A percentile compares a stretch with the other conserved stretches of the same genome.
Evolutionary conservation across 2,329 filamentous ascomycete genomes (phyloP).

Genomic region (Ploettnerulaceae sp.): DNA sequence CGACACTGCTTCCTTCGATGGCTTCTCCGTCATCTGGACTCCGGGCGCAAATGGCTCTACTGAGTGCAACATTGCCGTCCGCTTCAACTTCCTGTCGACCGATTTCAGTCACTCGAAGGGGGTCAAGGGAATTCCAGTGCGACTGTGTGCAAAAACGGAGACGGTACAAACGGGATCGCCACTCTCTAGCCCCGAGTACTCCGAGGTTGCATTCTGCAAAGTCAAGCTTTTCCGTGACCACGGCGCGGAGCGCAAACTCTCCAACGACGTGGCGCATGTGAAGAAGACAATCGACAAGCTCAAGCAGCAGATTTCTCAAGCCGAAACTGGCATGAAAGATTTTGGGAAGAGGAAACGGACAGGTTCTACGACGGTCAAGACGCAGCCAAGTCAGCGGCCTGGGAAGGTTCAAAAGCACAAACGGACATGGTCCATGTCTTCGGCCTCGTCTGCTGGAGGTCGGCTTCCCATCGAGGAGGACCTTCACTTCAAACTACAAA

Average conservation of each 20-base stretch:
- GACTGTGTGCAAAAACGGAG: conserved; percentile 87
- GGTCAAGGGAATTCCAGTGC: conserved; percentile 93
- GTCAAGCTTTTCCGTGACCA: conserved; percentile 97
- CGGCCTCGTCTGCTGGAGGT: conserved; percentile 57
- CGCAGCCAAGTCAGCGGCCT: conserved; percentile 50
- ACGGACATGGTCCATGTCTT: conserved; percentile 92
- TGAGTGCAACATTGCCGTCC: conserved; percentile 82
- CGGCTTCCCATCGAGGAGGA: conserved; percentile 65
- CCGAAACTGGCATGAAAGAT: conserved; percentile 62
- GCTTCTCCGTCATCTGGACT: conserved; percentile 87
- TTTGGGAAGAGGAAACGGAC: conserved; percentile 60
- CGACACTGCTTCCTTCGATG: conserved; percentile 80
- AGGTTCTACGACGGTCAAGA: conserved; percentile 41
- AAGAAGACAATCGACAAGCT: conserved; percentile 96
- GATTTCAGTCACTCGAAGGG: conserved; percentile 99
- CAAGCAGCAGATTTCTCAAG: conserved; percentile 85
- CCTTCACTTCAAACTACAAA: conserved; percentile 70
- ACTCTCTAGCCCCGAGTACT: conserved; percentile 41
- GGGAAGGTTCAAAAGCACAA: conserved; percentile 90
- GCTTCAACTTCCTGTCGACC: conserved; percentile 97
- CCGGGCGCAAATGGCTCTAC: conserved; percentile 62
- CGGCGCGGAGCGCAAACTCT: conserved; percentile 88
- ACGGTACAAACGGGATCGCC: conserved; percentile 51
- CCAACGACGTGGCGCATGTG: conserved; percentile 90
- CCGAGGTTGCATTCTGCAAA: conserved; percentile 90